phyloP scores from a whole-genome alignment of 78 protist genomes.

The Dictyostelium intermedium region DNA sequence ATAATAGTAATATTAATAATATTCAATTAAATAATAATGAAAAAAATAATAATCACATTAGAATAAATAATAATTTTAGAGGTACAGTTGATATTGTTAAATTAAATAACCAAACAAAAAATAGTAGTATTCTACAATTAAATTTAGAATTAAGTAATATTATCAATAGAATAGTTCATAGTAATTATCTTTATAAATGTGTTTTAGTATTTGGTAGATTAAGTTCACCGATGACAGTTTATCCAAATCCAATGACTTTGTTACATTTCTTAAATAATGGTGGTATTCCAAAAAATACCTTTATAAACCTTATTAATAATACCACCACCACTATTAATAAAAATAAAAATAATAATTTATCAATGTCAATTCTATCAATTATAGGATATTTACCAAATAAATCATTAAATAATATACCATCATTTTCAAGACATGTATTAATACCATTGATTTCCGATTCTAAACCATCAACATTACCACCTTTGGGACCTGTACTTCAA shows the following conservation, averaged over 20 bases:
- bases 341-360: background rate
- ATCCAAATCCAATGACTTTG: constrained; percentile 28
- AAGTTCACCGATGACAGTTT: constrained; percentile 37
- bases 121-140: background rate
- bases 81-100: constrained; percentile 23
- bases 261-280: constrained; percentile 1
- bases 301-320: background rate
- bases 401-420: background rate
- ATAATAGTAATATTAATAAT: background rate
- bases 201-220: constrained; percentile 59
- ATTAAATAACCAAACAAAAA: background rate
- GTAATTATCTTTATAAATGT: constrained; percentile 24
- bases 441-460: constrained; percentile 46
- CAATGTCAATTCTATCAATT: background rate
- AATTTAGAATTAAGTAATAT: background rate
- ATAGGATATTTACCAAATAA: constrained; percentile 46
- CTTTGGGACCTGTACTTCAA: constrained; percentile 55
- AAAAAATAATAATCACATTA: background rate
- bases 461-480: background rate
- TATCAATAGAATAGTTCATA: background rate
- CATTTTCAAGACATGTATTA: constrained; percentile 13
- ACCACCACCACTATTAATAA: background rate
- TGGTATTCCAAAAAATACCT: background rate
- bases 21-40: background rate
- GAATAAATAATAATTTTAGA: background rate